phyloP scores from a whole-genome alignment of 2,329 filamentous ascomycete genomes.

The Xylariaceae sp. region DNA sequence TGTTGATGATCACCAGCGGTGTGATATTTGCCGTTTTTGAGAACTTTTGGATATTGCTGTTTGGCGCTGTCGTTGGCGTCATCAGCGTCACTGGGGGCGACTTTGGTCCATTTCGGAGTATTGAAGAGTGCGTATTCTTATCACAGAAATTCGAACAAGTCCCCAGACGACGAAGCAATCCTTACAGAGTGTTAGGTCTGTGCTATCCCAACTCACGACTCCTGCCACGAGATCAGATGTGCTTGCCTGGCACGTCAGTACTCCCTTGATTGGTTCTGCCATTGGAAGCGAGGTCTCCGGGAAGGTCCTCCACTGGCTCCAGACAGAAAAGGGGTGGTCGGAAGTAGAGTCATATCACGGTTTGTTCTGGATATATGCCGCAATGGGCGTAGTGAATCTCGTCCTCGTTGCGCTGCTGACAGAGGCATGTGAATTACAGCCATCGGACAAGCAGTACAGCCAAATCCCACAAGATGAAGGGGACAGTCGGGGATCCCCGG shows the following conservation, averaged over 20 bases:
- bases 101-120: conserved; percentile 63
- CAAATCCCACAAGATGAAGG: conserved; percentile 22
- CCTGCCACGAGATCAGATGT: conserved; percentile 55
- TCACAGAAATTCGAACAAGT: not conserved
- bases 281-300: conserved; percentile 51
- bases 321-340: conserved; percentile 44
- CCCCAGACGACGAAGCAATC: not conserved
- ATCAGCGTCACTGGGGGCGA: conserved; percentile 61
- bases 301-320: conserved; percentile 46
- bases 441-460: conserved; percentile 24
- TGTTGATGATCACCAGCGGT: conserved; percentile 56
- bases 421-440: conserved; percentile 45
- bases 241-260: conserved; percentile 62
- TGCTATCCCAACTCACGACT: conserved; percentile 56
- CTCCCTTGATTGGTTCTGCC: conserved; percentile 51
- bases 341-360: conserved; percentile 51
- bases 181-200: conserved; percentile 37
- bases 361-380: conserved; percentile 55
- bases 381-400: conserved; percentile 52
- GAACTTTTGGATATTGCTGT: conserved; percentile 56
- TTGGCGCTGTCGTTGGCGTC: conserved; percentile 57
- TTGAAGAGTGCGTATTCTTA: conserved; percentile 51
- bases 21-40: conserved; percentile 49
- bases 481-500: conserved; percentile 2
- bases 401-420: conserved; percentile 45